Conservation (phyloP, 495 filamentous ascomycete species). For the Rusavskia elegans region DNA sequence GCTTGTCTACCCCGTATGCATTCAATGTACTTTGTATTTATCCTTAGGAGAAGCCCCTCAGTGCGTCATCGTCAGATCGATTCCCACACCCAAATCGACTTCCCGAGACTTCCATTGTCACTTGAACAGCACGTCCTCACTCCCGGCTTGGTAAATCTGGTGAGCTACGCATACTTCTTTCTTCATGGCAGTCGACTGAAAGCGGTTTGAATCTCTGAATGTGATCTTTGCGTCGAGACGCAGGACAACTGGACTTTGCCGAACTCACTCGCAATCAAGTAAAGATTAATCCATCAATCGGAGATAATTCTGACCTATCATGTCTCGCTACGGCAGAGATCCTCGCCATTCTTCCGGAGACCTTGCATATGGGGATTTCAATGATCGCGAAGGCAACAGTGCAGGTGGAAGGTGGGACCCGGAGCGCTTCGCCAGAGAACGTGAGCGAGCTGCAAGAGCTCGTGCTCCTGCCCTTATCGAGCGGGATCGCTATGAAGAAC, state of each 20-base stretch:
- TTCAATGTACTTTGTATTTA: too few species aligned
- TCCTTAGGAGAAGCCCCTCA: neutral
- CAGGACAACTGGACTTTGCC: too few species aligned
- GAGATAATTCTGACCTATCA: constrained; percentile 6
- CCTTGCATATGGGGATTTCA: constrained; percentile 6
- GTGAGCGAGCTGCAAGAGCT: constrained; percentile 25
- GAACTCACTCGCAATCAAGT: too few species aligned
- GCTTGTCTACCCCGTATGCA: too few species aligned
- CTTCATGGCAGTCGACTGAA: too few species aligned
- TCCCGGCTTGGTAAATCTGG: too few species aligned
- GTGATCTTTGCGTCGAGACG: too few species aligned
- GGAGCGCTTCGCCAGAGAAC: constrained; percentile 30
- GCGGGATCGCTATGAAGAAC: constrained; percentile 24
- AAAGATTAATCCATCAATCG: neutral
- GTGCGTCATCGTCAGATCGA: neutral
- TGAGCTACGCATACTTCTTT: too few species aligned
- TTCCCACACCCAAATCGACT: neutral
- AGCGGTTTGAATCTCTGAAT: too few species aligned
- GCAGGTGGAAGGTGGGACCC: constrained; percentile 25
- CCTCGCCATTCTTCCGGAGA: constrained; percentile 26
- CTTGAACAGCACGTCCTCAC: too few species aligned
- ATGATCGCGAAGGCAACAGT: constrained; percentile 14
- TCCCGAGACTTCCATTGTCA: too few species aligned
- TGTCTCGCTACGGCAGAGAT: constrained; percentile 31
- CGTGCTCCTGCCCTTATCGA: constrained; percentile 27